These are phyloP conservation scores for Darksidea phi DNA, from an alignment of 495 filamentous ascomycete genomes.

Conservation along the genomic window DNA sequence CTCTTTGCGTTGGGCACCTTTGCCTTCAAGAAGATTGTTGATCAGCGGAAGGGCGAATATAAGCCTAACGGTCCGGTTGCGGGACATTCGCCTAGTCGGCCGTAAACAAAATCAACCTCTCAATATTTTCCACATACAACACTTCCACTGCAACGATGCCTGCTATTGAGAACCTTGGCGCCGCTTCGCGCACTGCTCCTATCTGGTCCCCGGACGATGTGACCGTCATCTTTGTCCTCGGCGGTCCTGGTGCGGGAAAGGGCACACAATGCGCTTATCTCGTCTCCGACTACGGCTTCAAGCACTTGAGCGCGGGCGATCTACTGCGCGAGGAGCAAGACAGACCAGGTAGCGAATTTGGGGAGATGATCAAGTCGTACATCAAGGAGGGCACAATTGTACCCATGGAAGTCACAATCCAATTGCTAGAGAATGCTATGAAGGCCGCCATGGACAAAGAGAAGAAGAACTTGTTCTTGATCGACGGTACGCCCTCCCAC, in stretches of 20 bases:
- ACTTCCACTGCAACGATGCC: constrained; percentile 43
- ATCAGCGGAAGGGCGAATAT: constrained; percentile 52
- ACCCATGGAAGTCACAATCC: constrained; percentile 97
- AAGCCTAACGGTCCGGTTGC: constrained; percentile 15
- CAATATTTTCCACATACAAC: too few species aligned
- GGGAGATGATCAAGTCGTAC: constrained; percentile 81
- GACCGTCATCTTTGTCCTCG: constrained; percentile 84
- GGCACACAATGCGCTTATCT: constrained; percentile 87
- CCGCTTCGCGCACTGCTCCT: constrained; percentile 57
- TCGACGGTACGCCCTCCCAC: constrained; percentile 58
- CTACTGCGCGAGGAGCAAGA: constrained; percentile 91
- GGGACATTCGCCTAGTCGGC: constrained; percentile 31
- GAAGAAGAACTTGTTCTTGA: constrained; percentile 67
- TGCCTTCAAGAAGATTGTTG: constrained; percentile 63
- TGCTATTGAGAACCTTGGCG: constrained; percentile 51
- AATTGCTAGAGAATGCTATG: constrained; percentile 91
- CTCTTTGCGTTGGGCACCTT: constrained; percentile 60
- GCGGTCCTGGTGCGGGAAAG: constrained; percentile 76
- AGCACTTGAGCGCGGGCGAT: constrained; percentile 89
- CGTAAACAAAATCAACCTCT: too few species aligned
- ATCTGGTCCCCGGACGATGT: constrained; percentile 78
- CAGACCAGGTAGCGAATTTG: constrained; percentile 79
- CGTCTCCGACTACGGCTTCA: constrained; percentile 86
- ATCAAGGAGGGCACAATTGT: constrained; percentile 94
- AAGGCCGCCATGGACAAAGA: constrained; percentile 54